Evolutionary conservation across 306 rosid species (phyloP).

Genomic region (Heteromeles arbutifolia): DNA sequence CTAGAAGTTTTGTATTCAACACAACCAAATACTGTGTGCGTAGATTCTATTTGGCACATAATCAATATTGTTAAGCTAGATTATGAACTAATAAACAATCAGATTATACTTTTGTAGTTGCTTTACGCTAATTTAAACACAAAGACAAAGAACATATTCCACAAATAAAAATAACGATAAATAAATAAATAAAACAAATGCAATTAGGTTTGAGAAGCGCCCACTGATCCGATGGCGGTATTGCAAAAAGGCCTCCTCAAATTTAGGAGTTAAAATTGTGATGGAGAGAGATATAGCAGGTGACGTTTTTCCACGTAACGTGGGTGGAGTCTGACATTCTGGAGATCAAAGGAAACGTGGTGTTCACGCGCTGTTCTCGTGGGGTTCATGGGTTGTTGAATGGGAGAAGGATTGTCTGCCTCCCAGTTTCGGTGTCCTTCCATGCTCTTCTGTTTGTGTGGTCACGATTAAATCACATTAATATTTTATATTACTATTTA

Average conservation of each 20-base stretch:
- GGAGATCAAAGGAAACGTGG: neutral
- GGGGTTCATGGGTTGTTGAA: neutral
- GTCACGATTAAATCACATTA: no score
- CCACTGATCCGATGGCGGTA: neutral
- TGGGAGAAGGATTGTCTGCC: no score
- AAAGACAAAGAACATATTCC: no score
- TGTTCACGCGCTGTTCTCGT: neutral
- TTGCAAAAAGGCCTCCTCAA: neutral
- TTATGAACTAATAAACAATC: neutral
- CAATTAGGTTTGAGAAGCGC: neutral
- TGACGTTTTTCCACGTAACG: constrained; percentile 13
- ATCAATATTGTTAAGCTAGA: neutral
- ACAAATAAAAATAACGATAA: no score
- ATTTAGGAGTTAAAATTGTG: neutral
- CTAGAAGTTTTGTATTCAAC: neutral
- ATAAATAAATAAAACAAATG: neutral
- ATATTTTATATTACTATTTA: no score
- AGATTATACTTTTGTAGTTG: neutral
- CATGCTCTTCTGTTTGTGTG: no score
- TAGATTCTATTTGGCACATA: neutral
- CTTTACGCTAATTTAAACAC: no score
- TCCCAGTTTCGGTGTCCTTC: no score
- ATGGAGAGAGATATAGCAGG: neutral
- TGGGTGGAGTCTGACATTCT: neutral
- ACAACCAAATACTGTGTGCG: neutral